Percentiles rank a stretch among this genome's conserved stretches.
Evolutionary conservation across 805 yeast genomes (phyloP).

Genomic region (Yamadazyma kitorensis): DNA sequence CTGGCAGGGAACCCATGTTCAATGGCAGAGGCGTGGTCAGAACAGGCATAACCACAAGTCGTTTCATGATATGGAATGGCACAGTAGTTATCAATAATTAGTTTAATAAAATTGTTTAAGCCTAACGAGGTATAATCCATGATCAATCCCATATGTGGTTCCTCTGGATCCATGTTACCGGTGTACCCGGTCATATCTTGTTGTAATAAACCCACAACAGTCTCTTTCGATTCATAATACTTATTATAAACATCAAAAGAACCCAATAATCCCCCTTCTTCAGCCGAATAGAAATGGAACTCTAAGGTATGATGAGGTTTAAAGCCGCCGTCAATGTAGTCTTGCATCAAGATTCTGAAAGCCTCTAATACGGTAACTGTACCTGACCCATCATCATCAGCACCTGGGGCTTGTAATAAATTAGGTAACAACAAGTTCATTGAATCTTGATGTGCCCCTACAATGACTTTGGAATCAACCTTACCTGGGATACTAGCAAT

Average conservation of each 20-base stretch:
- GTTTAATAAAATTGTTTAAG: slow-evolving; percentile 60
- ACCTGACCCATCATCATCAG: slow-evolving; percentile 93
- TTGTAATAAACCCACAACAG: slow-evolving; percentile 82
- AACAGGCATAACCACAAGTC: slow-evolving; percentile 86
- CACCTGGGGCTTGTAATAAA: slow-evolving; percentile 80
- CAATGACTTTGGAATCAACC: slow-evolving; percentile 53
- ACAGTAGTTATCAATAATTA: slow-evolving; percentile 60
- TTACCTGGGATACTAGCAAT: slow-evolving; percentile 62
- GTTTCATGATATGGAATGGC: slow-evolving; percentile 71
- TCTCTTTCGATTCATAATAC: slow-evolving; percentile 43
- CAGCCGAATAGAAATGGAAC: slow-evolving; percentile 94
- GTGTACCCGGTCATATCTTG: slow-evolving; percentile 93
- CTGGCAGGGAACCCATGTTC: slow-evolving; percentile 82
- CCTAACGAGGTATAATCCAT: slow-evolving; percentile 60
- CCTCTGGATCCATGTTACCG: slow-evolving; percentile 46
- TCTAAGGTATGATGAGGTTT: slow-evolving; percentile 73
- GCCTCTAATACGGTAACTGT: slow-evolving; percentile 76
- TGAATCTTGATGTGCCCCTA: slow-evolving; percentile 91
- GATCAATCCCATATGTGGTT: slow-evolving; percentile 71
- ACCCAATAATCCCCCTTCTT: slow-evolving; percentile 89
- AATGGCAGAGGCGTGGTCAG: slow-evolving; percentile 87
- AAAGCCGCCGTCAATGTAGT: slow-evolving; percentile 31
- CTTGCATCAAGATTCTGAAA: slow-evolving; percentile 55
- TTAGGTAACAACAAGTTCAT: slow-evolving; percentile 71
- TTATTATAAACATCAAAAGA: slow-evolving; percentile 71